Conservation (phyloP, 305 asterid species). For the Rubia tinctorum region DNA sequence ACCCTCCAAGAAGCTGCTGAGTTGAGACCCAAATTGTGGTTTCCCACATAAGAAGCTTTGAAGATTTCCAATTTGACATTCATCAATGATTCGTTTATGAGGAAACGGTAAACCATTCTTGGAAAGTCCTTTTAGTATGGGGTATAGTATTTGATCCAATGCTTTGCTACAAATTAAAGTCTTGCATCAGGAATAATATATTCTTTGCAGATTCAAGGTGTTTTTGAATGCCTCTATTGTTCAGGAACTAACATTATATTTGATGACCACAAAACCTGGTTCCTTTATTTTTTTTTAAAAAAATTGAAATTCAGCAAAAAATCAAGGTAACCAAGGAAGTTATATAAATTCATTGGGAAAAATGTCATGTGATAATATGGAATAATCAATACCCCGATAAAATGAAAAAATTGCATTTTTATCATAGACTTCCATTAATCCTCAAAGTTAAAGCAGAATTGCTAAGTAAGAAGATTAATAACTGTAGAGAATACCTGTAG, state of each 20-base stretch:
- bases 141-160: slow-evolving; percentile 57
- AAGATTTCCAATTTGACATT: slow-evolving; percentile 54
- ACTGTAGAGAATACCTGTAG: slow-evolving; percentile 53
- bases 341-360: not conserved
- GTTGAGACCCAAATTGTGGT: slow-evolving; percentile 35
- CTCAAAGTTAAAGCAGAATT: not conserved
- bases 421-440: not conserved
- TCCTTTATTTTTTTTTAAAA: not conserved
- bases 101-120: slow-evolving; percentile 29
- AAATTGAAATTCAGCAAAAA: not conserved
- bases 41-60: slow-evolving; percentile 47
- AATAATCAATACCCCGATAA: not conserved
- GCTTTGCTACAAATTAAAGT: slow-evolving; percentile 52
- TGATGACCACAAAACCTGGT: not conserved
- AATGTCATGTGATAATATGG: not conserved
- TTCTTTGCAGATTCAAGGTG: not conserved
- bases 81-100: slow-evolving; percentile 41
- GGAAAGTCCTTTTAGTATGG: slow-evolving; percentile 43
- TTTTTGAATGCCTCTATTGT: not conserved
- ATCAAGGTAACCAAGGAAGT: not conserved
- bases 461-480: slow-evolving; percentile 1
- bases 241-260: not conserved
- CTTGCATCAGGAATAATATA: slow-evolving; percentile 4
- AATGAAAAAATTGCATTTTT: slow-evolving; percentile 3
- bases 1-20: slow-evolving; percentile 43